Evolutionary conservation across 441 rosid genomes (phyloP).

Genomic region (Geranium incanum): DNA sequence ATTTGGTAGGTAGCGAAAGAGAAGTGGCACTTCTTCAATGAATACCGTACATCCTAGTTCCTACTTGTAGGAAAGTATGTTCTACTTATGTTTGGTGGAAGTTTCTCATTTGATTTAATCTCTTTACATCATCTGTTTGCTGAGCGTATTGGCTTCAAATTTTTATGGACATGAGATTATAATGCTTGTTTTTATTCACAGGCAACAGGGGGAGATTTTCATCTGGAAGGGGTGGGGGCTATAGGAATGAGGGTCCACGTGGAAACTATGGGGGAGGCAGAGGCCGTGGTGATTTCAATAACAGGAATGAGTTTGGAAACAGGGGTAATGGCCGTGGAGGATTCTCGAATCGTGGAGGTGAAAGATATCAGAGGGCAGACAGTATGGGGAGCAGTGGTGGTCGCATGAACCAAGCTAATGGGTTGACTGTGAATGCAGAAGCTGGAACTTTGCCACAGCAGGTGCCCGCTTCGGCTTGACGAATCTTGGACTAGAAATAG

Average conservation of each 20-base stretch:
- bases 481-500: no score
- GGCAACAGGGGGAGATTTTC: constrained; percentile 64
- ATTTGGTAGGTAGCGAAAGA: neutral
- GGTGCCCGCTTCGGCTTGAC: no score
- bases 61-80: neutral
- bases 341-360: constrained; percentile 53
- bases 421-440: no score
- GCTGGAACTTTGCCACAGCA: no score
- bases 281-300: constrained; percentile 42
- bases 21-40: neutral
- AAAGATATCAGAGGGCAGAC: constrained; percentile 52
- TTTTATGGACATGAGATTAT: neutral
- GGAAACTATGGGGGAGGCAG: constrained; percentile 66
- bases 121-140: neutral
- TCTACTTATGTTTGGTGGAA: neutral
- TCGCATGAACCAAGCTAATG: constrained; percentile 18
- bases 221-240: constrained; percentile 46
- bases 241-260: constrained; percentile 64
- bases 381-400: constrained; percentile 36
- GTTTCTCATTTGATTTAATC: neutral
- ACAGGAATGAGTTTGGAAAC: constrained; percentile 42
- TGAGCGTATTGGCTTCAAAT: neutral
- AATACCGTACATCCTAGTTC: neutral
- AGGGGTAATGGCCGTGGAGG: constrained; percentile 57
- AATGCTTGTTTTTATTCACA: constrained; percentile 21